phyloP scores from a whole-genome alignment of 305 asterid species.

The Withania somnifera region DNA sequence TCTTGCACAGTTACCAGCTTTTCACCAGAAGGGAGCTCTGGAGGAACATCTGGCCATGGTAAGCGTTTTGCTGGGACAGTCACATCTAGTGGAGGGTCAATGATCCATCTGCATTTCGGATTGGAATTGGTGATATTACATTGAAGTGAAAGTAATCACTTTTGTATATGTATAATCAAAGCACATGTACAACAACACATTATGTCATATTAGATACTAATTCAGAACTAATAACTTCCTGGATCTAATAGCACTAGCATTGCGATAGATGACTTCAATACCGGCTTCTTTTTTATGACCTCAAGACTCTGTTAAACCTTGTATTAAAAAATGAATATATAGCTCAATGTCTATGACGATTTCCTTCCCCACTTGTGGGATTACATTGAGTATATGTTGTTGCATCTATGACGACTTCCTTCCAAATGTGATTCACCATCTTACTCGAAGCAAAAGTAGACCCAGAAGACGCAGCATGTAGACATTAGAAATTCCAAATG shows the following conservation, averaged over 20 bases:
- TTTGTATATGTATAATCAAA: neutral
- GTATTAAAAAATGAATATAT: neutral
- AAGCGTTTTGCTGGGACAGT: slow-evolving; percentile 87
- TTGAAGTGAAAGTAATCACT: neutral
- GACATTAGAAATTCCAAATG: neutral
- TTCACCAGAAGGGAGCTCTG: slow-evolving; percentile 56
- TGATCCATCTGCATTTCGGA: slow-evolving; percentile 59
- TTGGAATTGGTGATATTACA: neutral
- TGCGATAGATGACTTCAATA: neutral
- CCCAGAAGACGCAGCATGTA: neutral
- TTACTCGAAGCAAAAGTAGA: neutral
- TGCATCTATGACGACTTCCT: neutral
- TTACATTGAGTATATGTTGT: no score
- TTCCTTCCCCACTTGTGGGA: no score
- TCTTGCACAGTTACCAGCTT: slow-evolving; percentile 34
- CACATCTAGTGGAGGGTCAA: slow-evolving; percentile 78
- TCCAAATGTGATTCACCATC: neutral
- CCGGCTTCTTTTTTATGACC: neutral
- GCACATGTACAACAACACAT: neutral
- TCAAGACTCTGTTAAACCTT: neutral
- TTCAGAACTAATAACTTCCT: neutral
- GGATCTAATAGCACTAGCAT: neutral
- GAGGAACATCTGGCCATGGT: slow-evolving; percentile 97
- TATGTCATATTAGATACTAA: neutral
- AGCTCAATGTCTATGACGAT: neutral